Base-by-base conservation (phyloP, 768 basidiomycete genomes). In the Strobilomyces dryophilus region DNA sequence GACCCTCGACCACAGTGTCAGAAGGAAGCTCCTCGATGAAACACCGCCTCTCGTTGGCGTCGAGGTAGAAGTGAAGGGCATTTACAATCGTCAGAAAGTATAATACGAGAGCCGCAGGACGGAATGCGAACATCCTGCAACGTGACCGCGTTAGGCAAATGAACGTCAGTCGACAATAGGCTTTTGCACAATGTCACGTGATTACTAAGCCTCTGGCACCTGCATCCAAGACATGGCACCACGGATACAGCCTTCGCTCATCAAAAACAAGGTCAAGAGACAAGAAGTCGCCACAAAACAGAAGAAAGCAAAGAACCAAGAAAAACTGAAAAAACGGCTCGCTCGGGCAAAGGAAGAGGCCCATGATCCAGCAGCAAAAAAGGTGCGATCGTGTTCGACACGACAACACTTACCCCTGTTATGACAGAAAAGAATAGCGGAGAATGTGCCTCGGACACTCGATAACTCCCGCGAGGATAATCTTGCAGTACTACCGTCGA, bases 11-110 rank as follows among this genome's bases (percentile, higher is more conserved):
- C 27, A 94, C 85, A n/a, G 94, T 98, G 70, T 95, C 89, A 3
- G 85, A 84, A 12, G 97, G 95, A 18, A 98, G 75, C 69, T 99
- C 97, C 66, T 98, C 97, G 53, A 98, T 81, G 73, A 98, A 98
- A 69, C 97, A 99, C 45, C 89, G 81, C 64, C 88, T 86, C 70
- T 97, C 92, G 65, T 91, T 89, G 17, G 93, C 85, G 67, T 97
- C 93, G 53, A 99, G 82, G 68, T 99, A 99, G 72, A 98, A 97
- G 67, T 99, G 97, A 26, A 99, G 84, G 27, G 90, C 92, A 66
- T 85, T 80, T 17, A 75, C 78, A 18, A 77, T 65, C 37, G 75
- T 71, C 21, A 74, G 68, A 57, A 76, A 59, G 49, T 74, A 62
- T 53, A 70, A 63, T 42, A 72, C 64, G 37, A 76, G 58, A 43